Evolutionary conservation across 2,329 filamentous ascomycete genomes (phyloP).

Genomic region (Plectosphaerella plurivora): DNA sequence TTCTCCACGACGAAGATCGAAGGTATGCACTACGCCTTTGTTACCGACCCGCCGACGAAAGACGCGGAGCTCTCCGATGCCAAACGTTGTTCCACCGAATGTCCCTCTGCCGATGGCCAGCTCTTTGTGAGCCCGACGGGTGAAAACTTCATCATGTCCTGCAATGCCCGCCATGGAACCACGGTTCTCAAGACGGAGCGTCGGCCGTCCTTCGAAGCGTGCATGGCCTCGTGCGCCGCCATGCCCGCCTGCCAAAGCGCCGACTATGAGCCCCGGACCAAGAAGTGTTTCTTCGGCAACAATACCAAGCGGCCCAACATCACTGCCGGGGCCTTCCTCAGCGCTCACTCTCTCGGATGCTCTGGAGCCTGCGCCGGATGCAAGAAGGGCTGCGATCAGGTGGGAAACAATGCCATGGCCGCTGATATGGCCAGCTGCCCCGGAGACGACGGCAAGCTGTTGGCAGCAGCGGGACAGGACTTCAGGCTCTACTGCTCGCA

Average conservation of each 20-base stretch:
- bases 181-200: slow-evolving; percentile 6
- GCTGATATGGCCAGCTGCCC: background rate
- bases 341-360: slow-evolving; percentile 11
- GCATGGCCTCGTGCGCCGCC: slow-evolving; percentile 7
- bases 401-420: background rate
- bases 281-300: slow-evolving; percentile 9
- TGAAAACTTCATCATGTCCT: slow-evolving; percentile 11
- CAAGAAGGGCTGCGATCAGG: slow-evolving; percentile 1
- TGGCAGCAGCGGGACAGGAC: background rate
- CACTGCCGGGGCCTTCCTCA: slow-evolving; percentile 10
- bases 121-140: background rate
- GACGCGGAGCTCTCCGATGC: slow-evolving; percentile 4
- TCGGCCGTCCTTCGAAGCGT: slow-evolving; percentile 4
- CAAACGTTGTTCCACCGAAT: slow-evolving; percentile 11
- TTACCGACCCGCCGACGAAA: slow-evolving; percentile 7
- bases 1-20: slow-evolving; percentile 5
- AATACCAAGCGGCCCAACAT: slow-evolving; percentile 9
- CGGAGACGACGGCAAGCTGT: background rate
- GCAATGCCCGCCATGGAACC: slow-evolving; percentile 11
- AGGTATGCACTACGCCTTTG: slow-evolving; percentile 5
- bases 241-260: slow-evolving; percentile 12
- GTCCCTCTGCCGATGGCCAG: slow-evolving; percentile 11
- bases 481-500: slow-evolving; percentile 4
- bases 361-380: slow-evolving; percentile 9
- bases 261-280: slow-evolving; percentile 11